phyloP scores from a whole-genome alignment of 805 yeast species.

The Candida saitoana region DNA sequence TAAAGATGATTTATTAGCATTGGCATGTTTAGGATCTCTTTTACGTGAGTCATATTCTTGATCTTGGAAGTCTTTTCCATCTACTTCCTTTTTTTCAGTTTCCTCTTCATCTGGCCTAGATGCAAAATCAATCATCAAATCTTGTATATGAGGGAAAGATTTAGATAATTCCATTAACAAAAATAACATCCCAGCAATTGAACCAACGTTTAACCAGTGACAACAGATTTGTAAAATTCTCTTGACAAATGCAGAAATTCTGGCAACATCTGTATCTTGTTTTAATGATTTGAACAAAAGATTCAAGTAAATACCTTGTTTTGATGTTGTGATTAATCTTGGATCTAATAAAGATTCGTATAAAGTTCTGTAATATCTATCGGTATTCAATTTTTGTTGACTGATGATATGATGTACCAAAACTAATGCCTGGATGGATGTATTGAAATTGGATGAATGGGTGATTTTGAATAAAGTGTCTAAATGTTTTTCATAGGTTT shows the following conservation, averaged over 20 bases:
- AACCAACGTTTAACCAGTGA: slow-evolving; percentile 85
- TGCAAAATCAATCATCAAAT: slow-evolving; percentile 51
- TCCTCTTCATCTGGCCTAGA: slow-evolving; percentile 43
- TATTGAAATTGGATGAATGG: slow-evolving; percentile 89
- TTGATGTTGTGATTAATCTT: slow-evolving; percentile 79
- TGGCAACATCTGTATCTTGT: slow-evolving; percentile 51
- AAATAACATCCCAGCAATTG: slow-evolving; percentile 77
- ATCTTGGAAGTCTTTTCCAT: slow-evolving; percentile 14
- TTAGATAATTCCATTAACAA: slow-evolving; percentile 67
- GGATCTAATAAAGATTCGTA: slow-evolving; percentile 88
- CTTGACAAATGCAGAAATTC: slow-evolving; percentile 87
- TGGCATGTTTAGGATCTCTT: slow-evolving; percentile 90
- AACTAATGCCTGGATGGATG: slow-evolving; percentile 87
- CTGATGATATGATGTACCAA: slow-evolving; percentile 76
- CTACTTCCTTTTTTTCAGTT: slow-evolving; percentile 17
- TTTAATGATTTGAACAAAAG: slow-evolving; percentile 79
- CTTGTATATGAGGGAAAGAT: slow-evolving; percentile 60
- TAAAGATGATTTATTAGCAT: slow-evolving; percentile 73
- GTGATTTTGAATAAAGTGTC: slow-evolving; percentile 85
- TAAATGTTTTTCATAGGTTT: slow-evolving; percentile 69
- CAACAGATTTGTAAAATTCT: slow-evolving; percentile 80
- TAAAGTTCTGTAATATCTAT: slow-evolving; percentile 79
- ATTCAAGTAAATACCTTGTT: slow-evolving; percentile 88
- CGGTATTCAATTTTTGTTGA: slow-evolving; percentile 52
- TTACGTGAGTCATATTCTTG: slow-evolving; percentile 71